phyloP scores from a whole-genome alignment of 2,329 filamentous ascomycete species.

The Calonectria hongkongensis region DNA sequence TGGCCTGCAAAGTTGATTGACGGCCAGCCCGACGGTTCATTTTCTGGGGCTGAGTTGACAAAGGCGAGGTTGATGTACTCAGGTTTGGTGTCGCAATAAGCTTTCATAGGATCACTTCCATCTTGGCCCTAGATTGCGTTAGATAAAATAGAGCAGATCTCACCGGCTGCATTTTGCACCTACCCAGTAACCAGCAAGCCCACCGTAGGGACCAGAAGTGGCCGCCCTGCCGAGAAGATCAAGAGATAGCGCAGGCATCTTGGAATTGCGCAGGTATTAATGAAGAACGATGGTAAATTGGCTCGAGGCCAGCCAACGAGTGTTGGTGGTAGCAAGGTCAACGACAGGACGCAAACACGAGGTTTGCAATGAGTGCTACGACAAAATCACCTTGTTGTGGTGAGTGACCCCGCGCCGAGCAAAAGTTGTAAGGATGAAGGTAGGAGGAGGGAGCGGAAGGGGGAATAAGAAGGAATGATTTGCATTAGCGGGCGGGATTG shows the following conservation, averaged over 20 bases:
- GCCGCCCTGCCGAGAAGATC: slow-evolving; percentile 15
- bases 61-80: slow-evolving; percentile 63
- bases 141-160: slow-evolving; percentile 3
- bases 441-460: slow-evolving; percentile 36
- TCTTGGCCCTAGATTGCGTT: slow-evolving; percentile 59
- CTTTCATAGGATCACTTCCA: slow-evolving; percentile 56
- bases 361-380: slow-evolving; percentile 53
- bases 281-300: slow-evolving; percentile 59
- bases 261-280: not conserved
- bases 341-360: slow-evolving; percentile 64
- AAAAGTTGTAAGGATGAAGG: slow-evolving; percentile 48
- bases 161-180: slow-evolving; percentile 16
- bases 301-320: slow-evolving; percentile 59
- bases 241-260: slow-evolving; percentile 51
- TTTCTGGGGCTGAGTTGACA: slow-evolving; percentile 62
- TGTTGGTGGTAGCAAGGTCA: slow-evolving; percentile 58
- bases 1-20: slow-evolving; percentile 64
- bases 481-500: slow-evolving; percentile 26
- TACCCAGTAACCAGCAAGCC: slow-evolving; percentile 65
- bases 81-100: slow-evolving; percentile 61
- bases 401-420: slow-evolving; percentile 48
- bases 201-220: slow-evolving; percentile 51
- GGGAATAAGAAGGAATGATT: slow-evolving; percentile 35
- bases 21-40: slow-evolving; percentile 59
- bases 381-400: not conserved